phyloP scores from a whole-genome alignment of 495 filamentous ascomycete genomes.

The Aspergillus carlsbadensis region DNA sequence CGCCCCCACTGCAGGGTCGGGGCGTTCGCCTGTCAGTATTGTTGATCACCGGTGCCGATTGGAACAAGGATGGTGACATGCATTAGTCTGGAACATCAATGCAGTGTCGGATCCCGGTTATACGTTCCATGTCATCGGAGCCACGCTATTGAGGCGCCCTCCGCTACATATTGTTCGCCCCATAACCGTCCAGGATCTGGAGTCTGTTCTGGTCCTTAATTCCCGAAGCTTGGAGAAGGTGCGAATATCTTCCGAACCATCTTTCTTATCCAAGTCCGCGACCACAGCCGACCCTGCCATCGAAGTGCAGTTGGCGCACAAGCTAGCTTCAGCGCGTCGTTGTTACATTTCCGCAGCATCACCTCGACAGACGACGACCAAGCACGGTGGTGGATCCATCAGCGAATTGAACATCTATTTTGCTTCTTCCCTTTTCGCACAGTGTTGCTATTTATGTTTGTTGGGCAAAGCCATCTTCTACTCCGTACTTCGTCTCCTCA shows the following conservation, averaged over 20 bases:
- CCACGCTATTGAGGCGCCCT: constrained; percentile 14
- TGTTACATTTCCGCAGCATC: background rate
- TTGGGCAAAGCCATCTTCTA: background rate
- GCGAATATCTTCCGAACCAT: background rate
- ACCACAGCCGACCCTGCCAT: background rate
- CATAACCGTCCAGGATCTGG: background rate
- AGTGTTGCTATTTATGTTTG: constrained; percentile 12
- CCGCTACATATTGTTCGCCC: background rate
- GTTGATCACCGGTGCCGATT: background rate
- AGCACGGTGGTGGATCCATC: constrained; percentile 14
- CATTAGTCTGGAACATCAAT: constrained; percentile 23
- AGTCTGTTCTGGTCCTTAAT: no score
- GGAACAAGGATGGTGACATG: constrained; percentile 13
- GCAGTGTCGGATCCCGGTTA: constrained; percentile 19
- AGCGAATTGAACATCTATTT: background rate
- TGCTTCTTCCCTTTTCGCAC: background rate
- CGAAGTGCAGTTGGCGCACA: background rate
- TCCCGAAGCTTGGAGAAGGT: background rate
- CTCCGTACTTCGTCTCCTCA: background rate
- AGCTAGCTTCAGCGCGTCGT: background rate
- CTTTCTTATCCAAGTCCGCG: background rate
- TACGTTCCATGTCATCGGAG: constrained; percentile 15
- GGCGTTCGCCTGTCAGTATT: background rate
- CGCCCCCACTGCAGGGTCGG: background rate
- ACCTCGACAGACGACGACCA: background rate